Evolutionary conservation across 2,329 filamentous ascomycete species (phyloP).

Genomic region (Exophiala oligosperma): DNA sequence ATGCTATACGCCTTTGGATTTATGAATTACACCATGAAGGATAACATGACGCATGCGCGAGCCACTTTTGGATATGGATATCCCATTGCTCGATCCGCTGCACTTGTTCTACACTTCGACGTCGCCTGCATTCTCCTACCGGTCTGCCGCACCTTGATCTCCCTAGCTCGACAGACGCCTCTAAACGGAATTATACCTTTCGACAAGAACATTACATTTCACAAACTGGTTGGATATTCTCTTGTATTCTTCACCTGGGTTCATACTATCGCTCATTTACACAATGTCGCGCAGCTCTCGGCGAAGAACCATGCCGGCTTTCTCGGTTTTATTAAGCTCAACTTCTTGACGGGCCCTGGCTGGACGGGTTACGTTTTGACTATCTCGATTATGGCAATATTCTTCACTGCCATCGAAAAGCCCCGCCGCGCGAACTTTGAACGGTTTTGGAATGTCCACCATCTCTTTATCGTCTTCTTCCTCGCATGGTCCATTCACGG

Average conservation of each 20-base stretch:
- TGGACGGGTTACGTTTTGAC: conserved; percentile 89
- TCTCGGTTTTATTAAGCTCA: conserved; percentile 73
- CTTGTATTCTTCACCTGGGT: conserved; percentile 86
- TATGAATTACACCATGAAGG: conserved; percentile 74
- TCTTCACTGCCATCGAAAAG: conserved; percentile 74
- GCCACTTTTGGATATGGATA: conserved; percentile 73
- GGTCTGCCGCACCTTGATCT: conserved; percentile 80
- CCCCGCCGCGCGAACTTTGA: conserved; percentile 79
- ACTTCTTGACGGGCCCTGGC: conserved; percentile 60
- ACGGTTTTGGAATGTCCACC: conserved; percentile 88
- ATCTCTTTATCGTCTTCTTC: conserved; percentile 86
- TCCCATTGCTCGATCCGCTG: conserved; percentile 72
- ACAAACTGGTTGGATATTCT: conserved; percentile 80
- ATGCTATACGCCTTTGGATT: conserved; percentile 78
- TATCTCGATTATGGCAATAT: conserved; percentile 74
- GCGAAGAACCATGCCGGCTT: conserved; percentile 73
- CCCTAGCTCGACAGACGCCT: conserved; percentile 73
- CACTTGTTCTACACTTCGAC: conserved; percentile 76
- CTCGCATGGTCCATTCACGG: conserved; percentile 87
- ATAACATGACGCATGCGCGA: conserved; percentile 66
- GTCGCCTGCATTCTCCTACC: conserved; percentile 68
- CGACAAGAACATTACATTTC: conserved; percentile 59
- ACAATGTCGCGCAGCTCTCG: conserved; percentile 76
- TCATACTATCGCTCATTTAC: conserved; percentile 82
- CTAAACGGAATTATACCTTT: conserved; percentile 84